Percentiles rank a stretch among this genome's conserved stretches.
These are phyloP conservation scores for Penicillium arizonense DNA, from an alignment of 495 filamentous ascomycete genomes.

Conservation along the genomic window DNA sequence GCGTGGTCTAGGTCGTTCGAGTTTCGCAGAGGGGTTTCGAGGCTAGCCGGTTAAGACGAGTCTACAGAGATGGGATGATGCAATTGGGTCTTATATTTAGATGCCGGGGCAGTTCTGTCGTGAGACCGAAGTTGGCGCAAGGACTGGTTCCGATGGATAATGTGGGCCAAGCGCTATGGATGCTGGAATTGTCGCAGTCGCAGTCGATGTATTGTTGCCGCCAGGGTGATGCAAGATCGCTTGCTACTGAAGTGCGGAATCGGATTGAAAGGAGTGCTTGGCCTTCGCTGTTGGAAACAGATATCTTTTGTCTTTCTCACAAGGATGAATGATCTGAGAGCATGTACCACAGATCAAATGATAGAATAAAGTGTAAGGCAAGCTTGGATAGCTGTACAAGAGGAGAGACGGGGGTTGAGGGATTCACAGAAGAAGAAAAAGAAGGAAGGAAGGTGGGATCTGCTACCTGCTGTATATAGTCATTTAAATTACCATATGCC, in stretches of 20 bases:
- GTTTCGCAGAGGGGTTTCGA: not conserved
- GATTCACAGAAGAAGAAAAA: slow-evolving; percentile 3
- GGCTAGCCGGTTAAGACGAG: slow-evolving; percentile 2
- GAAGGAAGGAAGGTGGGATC: slow-evolving; percentile 6
- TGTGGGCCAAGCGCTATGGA: slow-evolving; percentile 3
- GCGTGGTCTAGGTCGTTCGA: not conserved
- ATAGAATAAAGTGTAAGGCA: not conserved
- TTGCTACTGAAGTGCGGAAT: slow-evolving; percentile 19
- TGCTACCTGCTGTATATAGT: slow-evolving; percentile 15
- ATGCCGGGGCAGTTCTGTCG: not conserved
- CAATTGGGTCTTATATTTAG: not conserved
- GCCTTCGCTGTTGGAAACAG: slow-evolving; percentile 4
- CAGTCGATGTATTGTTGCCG: not conserved
- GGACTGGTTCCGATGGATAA: slow-evolving; percentile 3
- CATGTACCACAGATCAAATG: not conserved
- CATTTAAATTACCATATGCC: not conserved
- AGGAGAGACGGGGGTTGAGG: not conserved
- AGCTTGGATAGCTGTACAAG: slow-evolving; percentile 20
- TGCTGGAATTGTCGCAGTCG: slow-evolving; percentile 1
- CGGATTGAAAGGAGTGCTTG: slow-evolving; percentile 3
- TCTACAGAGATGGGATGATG: slow-evolving; percentile 13
- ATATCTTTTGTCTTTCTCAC: slow-evolving; percentile 13
- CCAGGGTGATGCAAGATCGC: not conserved
- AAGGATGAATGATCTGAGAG: not conserved
- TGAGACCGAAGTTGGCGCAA: slow-evolving; percentile 11